phyloP scores from a whole-genome alignment of 78 protist genomes.

The Dictyostelium capitatum region DNA sequence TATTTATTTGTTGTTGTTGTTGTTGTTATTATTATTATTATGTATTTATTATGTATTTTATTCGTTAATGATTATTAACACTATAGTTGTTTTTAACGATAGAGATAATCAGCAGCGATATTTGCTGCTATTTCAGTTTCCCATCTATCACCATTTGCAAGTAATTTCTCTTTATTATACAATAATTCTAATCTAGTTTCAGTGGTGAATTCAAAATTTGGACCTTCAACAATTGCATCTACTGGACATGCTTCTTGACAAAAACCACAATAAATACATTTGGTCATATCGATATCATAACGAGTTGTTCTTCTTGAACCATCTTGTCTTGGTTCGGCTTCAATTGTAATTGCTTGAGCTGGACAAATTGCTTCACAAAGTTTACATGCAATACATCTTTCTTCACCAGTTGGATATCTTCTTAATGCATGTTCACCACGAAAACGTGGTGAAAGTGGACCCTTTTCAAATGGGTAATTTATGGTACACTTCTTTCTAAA shows the following conservation, averaged over 20 bases:
- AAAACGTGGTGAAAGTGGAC: conserved; percentile 92
- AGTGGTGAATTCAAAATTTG: conserved; percentile 95
- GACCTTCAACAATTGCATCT: conserved; percentile 97
- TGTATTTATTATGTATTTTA: background rate
- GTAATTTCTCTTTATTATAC: conserved; percentile 95
- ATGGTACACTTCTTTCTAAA: conserved; percentile 87
- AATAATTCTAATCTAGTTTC: conserved; percentile 93
- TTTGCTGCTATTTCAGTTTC: conserved; percentile 94
- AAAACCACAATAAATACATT: conserved; percentile 95
- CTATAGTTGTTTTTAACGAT: conserved; percentile 77
- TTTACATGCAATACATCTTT: conserved; percentile 95
- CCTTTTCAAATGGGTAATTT: conserved; percentile 95
- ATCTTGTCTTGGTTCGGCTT: conserved; percentile 94
- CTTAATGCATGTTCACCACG: conserved; percentile 97
- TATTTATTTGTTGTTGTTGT: too few species aligned
- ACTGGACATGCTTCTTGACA: conserved; percentile 96
- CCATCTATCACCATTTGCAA: conserved; percentile 95
- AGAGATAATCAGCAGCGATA: conserved; percentile 86
- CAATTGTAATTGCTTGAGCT: conserved; percentile 97
- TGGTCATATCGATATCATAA: conserved; percentile 94
- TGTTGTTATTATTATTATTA: too few species aligned
- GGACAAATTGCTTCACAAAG: conserved; percentile 97
- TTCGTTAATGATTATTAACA: too few species aligned
- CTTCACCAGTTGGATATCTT: conserved; percentile 91
- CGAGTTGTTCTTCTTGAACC: conserved; percentile 96